Conservation (phyloP, 2,329 filamentous ascomycete genomes). For the Aspergillus phoenicis region DNA sequence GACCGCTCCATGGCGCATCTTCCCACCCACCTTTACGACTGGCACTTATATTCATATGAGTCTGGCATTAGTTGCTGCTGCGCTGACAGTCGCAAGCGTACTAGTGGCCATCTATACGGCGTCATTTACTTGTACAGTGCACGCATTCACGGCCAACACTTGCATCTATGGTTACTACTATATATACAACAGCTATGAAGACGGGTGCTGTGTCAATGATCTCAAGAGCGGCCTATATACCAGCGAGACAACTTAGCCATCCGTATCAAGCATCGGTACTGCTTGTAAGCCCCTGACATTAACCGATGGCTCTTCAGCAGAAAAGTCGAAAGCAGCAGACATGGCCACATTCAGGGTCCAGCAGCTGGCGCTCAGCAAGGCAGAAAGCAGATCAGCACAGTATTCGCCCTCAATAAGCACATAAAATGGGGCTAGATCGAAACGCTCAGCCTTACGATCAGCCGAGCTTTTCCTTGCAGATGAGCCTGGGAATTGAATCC, state of each 20-base stretch:
- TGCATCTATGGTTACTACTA: not conserved
- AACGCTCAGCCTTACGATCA: not conserved
- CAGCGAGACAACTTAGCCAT: not conserved
- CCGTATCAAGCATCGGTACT: not conserved
- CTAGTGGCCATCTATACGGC: not conserved
- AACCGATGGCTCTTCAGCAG: not conserved
- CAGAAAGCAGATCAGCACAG: not conserved
- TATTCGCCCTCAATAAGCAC: not conserved
- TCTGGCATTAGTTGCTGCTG: not conserved
- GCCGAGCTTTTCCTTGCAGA: not conserved
- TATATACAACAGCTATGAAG: not conserved
- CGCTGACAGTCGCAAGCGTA: not conserved
- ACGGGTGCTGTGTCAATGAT: not conserved
- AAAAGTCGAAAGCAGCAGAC: not conserved
- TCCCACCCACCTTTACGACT: not conserved
- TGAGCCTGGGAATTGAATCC: not conserved
- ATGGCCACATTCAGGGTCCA: not conserved
- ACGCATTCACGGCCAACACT: not conserved
- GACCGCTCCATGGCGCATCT: not conserved
- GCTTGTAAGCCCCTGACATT: not conserved
- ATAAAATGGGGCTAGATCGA: not conserved
- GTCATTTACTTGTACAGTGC: not conserved
- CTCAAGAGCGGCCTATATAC: not conserved
- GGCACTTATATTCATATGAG: too few species aligned
- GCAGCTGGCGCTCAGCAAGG: not conserved